These are phyloP conservation scores for Phytopythium sindhum DNA, from an alignment of 352 stramenopile species.

Conservation along the genomic window DNA sequence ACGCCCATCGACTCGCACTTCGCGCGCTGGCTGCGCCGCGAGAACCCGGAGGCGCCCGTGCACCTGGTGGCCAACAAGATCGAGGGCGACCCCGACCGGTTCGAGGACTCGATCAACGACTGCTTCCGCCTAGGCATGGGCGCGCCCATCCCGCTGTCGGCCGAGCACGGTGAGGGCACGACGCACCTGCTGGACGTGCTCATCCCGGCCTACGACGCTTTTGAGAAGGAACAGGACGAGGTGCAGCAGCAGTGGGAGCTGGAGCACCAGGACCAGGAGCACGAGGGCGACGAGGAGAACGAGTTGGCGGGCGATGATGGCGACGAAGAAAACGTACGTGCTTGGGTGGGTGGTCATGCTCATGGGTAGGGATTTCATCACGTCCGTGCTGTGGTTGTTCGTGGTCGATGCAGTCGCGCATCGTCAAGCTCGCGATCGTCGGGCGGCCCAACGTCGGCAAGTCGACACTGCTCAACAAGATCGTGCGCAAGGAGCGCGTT, in stretches of 20 bases:
- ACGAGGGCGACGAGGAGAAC: slow-evolving; percentile 4
- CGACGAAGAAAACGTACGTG: slow-evolving; percentile 60
- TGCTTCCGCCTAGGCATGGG: slow-evolving; percentile 76
- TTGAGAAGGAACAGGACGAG: slow-evolving; percentile 50
- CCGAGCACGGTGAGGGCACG: slow-evolving; percentile 74
- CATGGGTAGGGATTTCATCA: background rate
- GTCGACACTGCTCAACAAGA: slow-evolving; percentile 79
- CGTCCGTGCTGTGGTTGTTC: background rate
- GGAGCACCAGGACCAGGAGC: slow-evolving; percentile 11
- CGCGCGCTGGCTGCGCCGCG: slow-evolving; percentile 61
- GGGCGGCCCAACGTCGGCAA: slow-evolving; percentile 79
- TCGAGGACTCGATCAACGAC: slow-evolving; percentile 67
- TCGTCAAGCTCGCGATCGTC: slow-evolving; percentile 78
- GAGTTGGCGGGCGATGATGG: slow-evolving; percentile 12
- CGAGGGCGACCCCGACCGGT: slow-evolving; percentile 64
- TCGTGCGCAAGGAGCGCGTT: slow-evolving; percentile 77
- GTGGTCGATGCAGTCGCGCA: slow-evolving; percentile 36
- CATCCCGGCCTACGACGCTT: slow-evolving; percentile 63
- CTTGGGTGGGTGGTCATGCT: background rate
- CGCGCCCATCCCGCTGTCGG: slow-evolving; percentile 63
- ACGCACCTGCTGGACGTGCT: slow-evolving; percentile 69
- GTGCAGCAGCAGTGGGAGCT: slow-evolving; percentile 21
- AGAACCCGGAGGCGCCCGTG: slow-evolving; percentile 54
- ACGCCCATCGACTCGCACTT: slow-evolving; percentile 82
- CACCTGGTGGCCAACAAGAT: slow-evolving; percentile 81